Conservation (phyloP, 192 early-diverging fungal genomes). For the Dispira simplex region DNA sequence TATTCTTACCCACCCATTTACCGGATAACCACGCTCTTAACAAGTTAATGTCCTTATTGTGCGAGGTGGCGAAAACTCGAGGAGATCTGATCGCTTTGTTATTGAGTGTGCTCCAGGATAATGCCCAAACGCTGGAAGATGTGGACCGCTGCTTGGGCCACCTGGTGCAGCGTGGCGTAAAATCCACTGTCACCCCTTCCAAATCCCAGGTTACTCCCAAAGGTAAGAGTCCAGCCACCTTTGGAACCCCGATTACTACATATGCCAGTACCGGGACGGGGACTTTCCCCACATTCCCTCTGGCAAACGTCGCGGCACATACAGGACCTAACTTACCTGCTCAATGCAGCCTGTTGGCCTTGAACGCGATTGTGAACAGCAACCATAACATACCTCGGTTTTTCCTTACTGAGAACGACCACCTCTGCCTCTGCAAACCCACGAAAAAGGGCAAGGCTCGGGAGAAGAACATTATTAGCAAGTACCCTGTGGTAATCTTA, state of each 20-base stretch:
- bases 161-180: background rate
- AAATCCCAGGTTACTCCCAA: background rate
- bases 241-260: background rate
- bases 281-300: slow-evolving; percentile 16
- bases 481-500: slow-evolving; percentile 61
- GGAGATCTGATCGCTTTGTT: slow-evolving; percentile 73
- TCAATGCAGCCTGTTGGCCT: slow-evolving; percentile 72
- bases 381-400: slow-evolving; percentile 67
- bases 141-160: slow-evolving; percentile 22
- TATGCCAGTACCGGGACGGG: background rate
- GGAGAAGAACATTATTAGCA: slow-evolving; percentile 27
- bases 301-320: slow-evolving; percentile 28
- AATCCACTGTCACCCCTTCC: background rate
- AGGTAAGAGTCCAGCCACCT: background rate
- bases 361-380: slow-evolving; percentile 59
- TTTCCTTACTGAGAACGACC: slow-evolving; percentile 59
- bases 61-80: slow-evolving; percentile 78
- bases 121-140: slow-evolving; percentile 22
- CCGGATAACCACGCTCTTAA: slow-evolving; percentile 42
- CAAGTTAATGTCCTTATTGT: slow-evolving; percentile 58
- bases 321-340: slow-evolving; percentile 78
- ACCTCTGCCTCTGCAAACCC: slow-evolving; percentile 30
- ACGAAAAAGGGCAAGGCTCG: slow-evolving; percentile 50
- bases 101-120: slow-evolving; percentile 68
- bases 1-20: slow-evolving; percentile 75